These are phyloP conservation scores for Medicago arabica DNA, from an alignment of 306 rosid genomes.

Conservation along the genomic window DNA sequence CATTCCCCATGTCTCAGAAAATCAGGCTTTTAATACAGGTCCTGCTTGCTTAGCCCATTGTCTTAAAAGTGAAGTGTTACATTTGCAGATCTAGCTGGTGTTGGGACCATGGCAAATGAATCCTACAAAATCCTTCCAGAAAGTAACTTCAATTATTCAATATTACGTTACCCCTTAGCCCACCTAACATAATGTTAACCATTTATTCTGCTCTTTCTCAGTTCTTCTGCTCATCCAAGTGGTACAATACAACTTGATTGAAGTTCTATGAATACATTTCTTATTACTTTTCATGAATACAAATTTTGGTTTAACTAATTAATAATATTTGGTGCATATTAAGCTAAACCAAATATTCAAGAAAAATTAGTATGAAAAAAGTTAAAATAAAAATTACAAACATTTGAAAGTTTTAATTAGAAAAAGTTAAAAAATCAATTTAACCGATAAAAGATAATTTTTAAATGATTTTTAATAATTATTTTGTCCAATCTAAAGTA, in stretches of 20 bases:
- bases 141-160: slow-evolving; percentile 55
- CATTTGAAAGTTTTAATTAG: no score
- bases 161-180: slow-evolving; percentile 34
- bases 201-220: slow-evolving; percentile 42
- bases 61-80: slow-evolving; percentile 43
- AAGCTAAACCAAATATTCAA: background rate
- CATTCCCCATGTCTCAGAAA: slow-evolving; percentile 58
- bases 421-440: no score
- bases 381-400: background rate
- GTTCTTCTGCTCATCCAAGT: background rate
- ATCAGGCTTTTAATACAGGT: slow-evolving; percentile 48
- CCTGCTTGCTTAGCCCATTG: slow-evolving; percentile 42
- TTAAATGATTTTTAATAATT: no score
- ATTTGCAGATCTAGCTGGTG: slow-evolving; percentile 52
- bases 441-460: background rate
- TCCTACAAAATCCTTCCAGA: slow-evolving; percentile 42
- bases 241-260: slow-evolving; percentile 18
- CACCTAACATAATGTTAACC: slow-evolving; percentile 50
- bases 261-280: background rate
- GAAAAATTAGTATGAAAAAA: background rate
- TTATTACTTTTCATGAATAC: background rate
- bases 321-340: background rate
- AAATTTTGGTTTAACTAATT: background rate
- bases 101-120: slow-evolving; percentile 61
- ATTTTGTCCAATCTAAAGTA: no score